Evolutionary conservation across 768 basidiomycete genomes (phyloP).

Genomic region (Coprinopsis sp.): DNA sequence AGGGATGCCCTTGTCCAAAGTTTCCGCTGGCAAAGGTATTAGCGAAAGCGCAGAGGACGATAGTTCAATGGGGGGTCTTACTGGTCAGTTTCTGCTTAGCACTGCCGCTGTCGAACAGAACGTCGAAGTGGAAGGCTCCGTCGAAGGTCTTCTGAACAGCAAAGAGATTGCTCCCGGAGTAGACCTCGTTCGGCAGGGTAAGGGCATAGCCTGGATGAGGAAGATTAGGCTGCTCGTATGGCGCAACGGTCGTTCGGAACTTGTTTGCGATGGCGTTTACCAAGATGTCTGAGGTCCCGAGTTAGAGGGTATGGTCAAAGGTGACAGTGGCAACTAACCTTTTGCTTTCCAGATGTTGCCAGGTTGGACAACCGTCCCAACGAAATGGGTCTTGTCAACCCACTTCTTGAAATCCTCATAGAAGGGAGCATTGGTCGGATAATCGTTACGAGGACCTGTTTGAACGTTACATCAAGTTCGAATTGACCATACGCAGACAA

Average conservation of each 20-base stretch:
- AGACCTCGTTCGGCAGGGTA: conserved; percentile 69
- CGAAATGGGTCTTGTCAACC: conserved; percentile 66
- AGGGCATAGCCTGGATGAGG: conserved; percentile 84
- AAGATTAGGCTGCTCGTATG: conserved; percentile 41
- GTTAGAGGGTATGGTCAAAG: not conserved
- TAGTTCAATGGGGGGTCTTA: conserved; percentile 30
- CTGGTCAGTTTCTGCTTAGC: conserved; percentile 59
- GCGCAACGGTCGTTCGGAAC: conserved; percentile 49
- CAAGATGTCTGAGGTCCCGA: conserved; percentile 48
- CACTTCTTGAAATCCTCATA: conserved; percentile 53
- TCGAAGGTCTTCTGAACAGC: conserved; percentile 86
- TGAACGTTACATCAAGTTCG: conserved; percentile 7
- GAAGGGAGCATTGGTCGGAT: conserved; percentile 50
- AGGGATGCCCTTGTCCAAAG: conserved; percentile 65
- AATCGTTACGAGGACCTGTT: conserved; percentile 56
- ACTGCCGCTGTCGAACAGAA: conserved; percentile 79
- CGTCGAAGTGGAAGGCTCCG: conserved; percentile 84
- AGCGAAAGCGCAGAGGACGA: not conserved
- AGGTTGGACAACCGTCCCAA: conserved; percentile 55
- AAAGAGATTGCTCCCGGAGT: conserved; percentile 72
- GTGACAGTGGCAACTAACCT: conserved; percentile 40
- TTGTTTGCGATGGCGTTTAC: conserved; percentile 53
- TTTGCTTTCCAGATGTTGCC: conserved; percentile 83
- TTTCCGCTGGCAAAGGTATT: conserved; percentile 40
- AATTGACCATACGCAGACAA: not conserved